These are phyloP conservation scores for Apiotrichum domesticum DNA, from an alignment of 1,284 basidiomycete genomes.

Conservation along the genomic window DNA sequence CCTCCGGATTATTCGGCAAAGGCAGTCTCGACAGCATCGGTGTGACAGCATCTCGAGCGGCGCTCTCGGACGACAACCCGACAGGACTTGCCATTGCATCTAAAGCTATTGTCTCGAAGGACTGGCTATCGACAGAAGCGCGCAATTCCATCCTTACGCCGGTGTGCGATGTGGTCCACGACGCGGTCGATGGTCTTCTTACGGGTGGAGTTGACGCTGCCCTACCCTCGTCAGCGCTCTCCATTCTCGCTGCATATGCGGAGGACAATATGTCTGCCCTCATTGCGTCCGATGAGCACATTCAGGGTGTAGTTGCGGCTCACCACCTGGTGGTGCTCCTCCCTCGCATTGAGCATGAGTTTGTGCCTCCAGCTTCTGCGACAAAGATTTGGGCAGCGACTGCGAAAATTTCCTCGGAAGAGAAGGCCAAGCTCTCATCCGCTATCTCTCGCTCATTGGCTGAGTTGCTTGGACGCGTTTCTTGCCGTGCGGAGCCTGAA, in stretches of 20 bases:
- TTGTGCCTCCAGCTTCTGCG: constrained; percentile 1
- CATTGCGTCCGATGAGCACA: constrained; percentile 26
- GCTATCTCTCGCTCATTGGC: constrained; percentile 24
- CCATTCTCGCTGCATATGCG: constrained; percentile 35
- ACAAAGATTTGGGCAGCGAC: constrained; percentile 21
- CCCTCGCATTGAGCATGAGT: constrained; percentile 18
- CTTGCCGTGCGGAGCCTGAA: constrained; percentile 28
- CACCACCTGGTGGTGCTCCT: constrained; percentile 36
- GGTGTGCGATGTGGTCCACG: constrained; percentile 50
- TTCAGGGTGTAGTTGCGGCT: constrained; percentile 28
- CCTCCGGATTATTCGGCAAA: constrained; percentile 12
- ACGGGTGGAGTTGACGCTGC: background rate
- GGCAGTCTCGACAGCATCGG: constrained; percentile 27
- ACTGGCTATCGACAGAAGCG: constrained; percentile 25
- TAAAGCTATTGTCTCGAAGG: constrained; percentile 6
- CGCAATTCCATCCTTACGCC: constrained; percentile 31
- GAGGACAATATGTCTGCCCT: constrained; percentile 20
- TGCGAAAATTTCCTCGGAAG: constrained; percentile 5
- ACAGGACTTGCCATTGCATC: constrained; percentile 18
- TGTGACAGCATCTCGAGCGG: constrained; percentile 28
- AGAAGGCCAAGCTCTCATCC: constrained; percentile 14
- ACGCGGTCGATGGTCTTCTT: constrained; percentile 46
- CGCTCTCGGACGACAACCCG: constrained; percentile 17
- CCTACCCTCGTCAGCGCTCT: constrained; percentile 15
- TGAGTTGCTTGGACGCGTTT: constrained; percentile 19